These are phyloP conservation scores for Beauveria scarabaeidicola DNA, from an alignment of 2,329 filamentous ascomycete genomes.

Conservation along the genomic window DNA sequence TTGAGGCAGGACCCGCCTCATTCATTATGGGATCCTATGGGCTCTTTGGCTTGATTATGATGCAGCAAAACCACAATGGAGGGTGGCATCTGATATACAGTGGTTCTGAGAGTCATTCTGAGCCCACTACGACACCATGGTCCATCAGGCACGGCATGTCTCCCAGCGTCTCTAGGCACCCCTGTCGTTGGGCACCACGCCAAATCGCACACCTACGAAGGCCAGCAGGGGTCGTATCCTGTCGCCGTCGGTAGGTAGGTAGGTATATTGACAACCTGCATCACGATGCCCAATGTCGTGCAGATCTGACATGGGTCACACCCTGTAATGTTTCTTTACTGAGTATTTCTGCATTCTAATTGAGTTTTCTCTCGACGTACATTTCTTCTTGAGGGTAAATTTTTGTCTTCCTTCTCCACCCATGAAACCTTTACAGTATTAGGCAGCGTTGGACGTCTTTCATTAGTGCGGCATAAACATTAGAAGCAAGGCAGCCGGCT, in stretches of 20 bases:
- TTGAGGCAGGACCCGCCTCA: conserved; percentile 60
- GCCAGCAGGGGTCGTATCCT: too few species aligned
- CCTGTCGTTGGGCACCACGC: neutral
- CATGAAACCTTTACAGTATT: neutral
- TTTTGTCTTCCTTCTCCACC: neutral
- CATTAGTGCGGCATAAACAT: neutral
- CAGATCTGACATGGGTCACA: too few species aligned
- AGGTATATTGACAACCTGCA: too few species aligned
- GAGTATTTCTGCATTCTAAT: too few species aligned
- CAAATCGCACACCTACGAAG: too few species aligned
- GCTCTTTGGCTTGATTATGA: conserved; percentile 50
- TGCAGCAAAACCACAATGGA: neutral
- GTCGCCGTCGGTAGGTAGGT: too few species aligned
- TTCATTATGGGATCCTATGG: conserved; percentile 78
- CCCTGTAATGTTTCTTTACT: too few species aligned
- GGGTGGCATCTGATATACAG: neutral
- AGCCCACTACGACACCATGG: neutral
- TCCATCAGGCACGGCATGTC: neutral
- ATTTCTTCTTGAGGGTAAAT: neutral
- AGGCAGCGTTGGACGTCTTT: neutral
- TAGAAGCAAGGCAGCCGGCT: neutral
- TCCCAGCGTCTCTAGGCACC: neutral
- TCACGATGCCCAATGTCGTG: too few species aligned
- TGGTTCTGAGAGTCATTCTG: neutral
- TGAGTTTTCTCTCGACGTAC: neutral